A percentile compares a stretch with the other conserved stretches of the same genome.
phyloP scores from a whole-genome alignment of 176 grass and related monocot genomes.

The Neostapfia colusana region DNA sequence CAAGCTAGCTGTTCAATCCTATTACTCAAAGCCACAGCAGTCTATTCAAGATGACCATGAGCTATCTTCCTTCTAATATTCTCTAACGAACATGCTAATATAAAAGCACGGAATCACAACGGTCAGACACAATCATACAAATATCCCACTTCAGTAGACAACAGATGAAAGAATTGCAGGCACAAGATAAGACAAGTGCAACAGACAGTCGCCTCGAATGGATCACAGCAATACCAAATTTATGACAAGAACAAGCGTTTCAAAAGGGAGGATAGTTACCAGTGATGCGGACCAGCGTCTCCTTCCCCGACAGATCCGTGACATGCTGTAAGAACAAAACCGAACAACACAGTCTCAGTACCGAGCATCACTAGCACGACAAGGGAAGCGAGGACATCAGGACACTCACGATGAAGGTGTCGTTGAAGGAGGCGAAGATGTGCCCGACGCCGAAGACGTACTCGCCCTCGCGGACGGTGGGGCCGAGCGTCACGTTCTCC shows the following conservation, averaged over 20 bases:
- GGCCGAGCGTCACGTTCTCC: constrained; percentile 78
- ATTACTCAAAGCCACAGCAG: background rate
- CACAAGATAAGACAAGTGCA: background rate
- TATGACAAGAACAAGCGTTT: background rate
- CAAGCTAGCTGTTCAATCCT: background rate
- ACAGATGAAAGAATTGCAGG: background rate
- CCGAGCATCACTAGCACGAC: background rate
- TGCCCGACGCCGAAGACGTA: constrained; percentile 63
- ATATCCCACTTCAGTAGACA: too few relatives aligned
- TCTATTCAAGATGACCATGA: background rate
- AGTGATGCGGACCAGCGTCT: constrained; percentile 90
- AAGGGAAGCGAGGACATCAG: too few relatives aligned
- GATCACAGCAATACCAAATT: background rate
- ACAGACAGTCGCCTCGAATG: background rate
- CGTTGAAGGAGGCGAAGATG: constrained; percentile 73
- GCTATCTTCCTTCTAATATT: background rate
- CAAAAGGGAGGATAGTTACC: constrained; percentile 24
- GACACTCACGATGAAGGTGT: constrained; percentile 76
- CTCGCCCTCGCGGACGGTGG: constrained; percentile 63
- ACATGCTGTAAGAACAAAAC: constrained; percentile 64
- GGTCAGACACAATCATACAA: background rate
- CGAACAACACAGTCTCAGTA: background rate
- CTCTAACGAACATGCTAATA: background rate
- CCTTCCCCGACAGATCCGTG: constrained; percentile 84
- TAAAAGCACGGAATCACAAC: too few relatives aligned